Base-by-base conservation (phyloP, 2,329 filamentous ascomycete genomes). In the Xylaria sp. region DNA sequence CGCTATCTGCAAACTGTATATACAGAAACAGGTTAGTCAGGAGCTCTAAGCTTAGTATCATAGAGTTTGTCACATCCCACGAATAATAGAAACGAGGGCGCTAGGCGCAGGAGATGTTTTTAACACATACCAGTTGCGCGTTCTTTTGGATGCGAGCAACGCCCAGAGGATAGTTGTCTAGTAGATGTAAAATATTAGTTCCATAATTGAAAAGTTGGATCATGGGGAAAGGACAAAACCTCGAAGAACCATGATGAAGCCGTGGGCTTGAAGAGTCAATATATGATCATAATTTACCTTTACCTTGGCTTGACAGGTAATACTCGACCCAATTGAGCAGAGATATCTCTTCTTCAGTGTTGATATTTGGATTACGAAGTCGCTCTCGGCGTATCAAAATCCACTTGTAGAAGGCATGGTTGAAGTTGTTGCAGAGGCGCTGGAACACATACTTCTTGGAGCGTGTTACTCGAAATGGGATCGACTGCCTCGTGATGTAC, bases 391-490 rank as follows among this genome's bases (percentile, higher is more conserved):
- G 50, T 13, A 11, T 22, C 9, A 51, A 10, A 9, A 65, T 50
- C 76, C 75, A 77, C 64, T 75, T 75, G 7, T 38, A 36, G 56
- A 70, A 10, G 33, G 54, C 65, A 7, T 73, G 69, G 59, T 73
- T 70, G 60, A 74, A 77, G 60, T 65, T 61, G n/a, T 65, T 29
- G 25, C 50, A 63, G 22, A 66, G 61, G 22, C 74, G 69, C 58
- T 69, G 61, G 67, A 77, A 78, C 20, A 69, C 71, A 29, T 61
- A 66, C 33, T 61, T 73, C 66, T 78, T 67, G 1, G 67, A 38
- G n/a, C 76, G 66, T 0, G 77, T 79, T 33, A 79, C 55, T 5
- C 63, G 55, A 11, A 69, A 69, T 1, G 65, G 65, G 3, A 38
- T 38, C 2, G 47, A 20, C 56, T 73, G 71, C 29, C 76, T 64